Evolutionary conservation across 2,329 filamentous ascomycete genomes (phyloP), one percentile per base, ranked within the genome.

Genomic region (Nemania serpens): DNA sequence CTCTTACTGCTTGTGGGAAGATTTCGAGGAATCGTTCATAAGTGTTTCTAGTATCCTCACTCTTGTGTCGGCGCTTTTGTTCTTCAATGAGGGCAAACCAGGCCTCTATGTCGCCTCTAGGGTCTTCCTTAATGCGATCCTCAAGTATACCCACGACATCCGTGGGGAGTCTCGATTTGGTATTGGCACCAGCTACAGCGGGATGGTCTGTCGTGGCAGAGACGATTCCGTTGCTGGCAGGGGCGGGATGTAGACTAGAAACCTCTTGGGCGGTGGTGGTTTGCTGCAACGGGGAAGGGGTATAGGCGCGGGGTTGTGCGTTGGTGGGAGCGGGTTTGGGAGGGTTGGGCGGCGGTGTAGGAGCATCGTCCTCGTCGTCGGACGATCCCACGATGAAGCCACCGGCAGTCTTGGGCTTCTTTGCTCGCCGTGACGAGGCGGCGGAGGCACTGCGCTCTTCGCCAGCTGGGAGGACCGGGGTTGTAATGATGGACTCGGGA

Each of bases 1-100:
- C 56, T 87, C 94, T 84, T 87, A 98, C 95, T 69, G 93, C 89
- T 74, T 92, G 88, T 2, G 95, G 96, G 70, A 98, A 98, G 25
- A 94, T 81, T 66, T 90, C 86, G 67, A 98, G 82, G 75, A 98
- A 97, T 39, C 92, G 87, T 66, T 95, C 90, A 73, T 95, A 99
- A 15, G 89, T 86, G 60, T 83, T 85, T 66, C 94, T 87, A 29
- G 91, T 86, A 70, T 94, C 90, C 62, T 96, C 91, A 64, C 93
- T 79, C 75, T 93, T 91, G 77, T 90, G 90, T 70, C 90, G 91
- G 71, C 86, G 88, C 69, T 89, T 89, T 75, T 97, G 87, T 74
- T 97, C 92, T 67, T 86, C 85, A 73, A 99, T 94, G 73, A 99
- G 82, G 66, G 86, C 85, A 70, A 96, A 79, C 95, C 95, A 99